Evolutionary conservation across 352 stramenopile species (phyloP).

Genomic region (Globisporangium parvum): DNA sequence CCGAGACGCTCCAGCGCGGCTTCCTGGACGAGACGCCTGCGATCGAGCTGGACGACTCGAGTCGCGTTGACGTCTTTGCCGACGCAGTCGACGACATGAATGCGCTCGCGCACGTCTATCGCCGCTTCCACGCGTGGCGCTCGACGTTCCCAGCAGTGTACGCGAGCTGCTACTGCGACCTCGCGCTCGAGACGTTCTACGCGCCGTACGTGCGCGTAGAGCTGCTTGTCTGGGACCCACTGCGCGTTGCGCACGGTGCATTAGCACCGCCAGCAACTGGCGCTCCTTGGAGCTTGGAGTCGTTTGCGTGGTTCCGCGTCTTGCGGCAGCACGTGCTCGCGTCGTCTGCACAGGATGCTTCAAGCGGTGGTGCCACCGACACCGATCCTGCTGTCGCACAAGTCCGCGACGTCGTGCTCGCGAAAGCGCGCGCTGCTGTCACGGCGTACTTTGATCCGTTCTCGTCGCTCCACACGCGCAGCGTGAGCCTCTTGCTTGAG

Average conservation of each 20-base stretch:
- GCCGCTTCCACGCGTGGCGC: slow-evolving; percentile 68
- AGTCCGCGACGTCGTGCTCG: slow-evolving; percentile 49
- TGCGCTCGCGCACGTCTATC: slow-evolving; percentile 50
- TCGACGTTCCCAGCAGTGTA: slow-evolving; percentile 65
- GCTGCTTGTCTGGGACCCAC: slow-evolving; percentile 59
- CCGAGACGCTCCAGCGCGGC: slow-evolving; percentile 7
- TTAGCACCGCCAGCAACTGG: background rate
- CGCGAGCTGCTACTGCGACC: slow-evolving; percentile 50
- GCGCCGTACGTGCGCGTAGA: slow-evolving; percentile 59
- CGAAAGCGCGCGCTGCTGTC: slow-evolving; percentile 26
- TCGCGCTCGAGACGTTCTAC: slow-evolving; percentile 56
- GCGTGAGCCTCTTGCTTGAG: slow-evolving; percentile 45
- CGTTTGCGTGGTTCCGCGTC: slow-evolving; percentile 51
- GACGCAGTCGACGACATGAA: slow-evolving; percentile 69
- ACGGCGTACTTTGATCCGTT: slow-evolving; percentile 51
- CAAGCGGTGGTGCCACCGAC: slow-evolving; percentile 8
- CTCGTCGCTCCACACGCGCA: slow-evolving; percentile 48
- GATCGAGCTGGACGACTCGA: background rate
- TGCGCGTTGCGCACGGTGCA: slow-evolving; percentile 18
- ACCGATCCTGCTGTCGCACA: slow-evolving; percentile 32
- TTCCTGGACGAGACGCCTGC: slow-evolving; percentile 17
- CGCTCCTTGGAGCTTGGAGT: slow-evolving; percentile 22
- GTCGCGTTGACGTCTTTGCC: slow-evolving; percentile 33
- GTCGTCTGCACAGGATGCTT: background rate
- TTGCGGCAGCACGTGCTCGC: slow-evolving; percentile 27